These are phyloP conservation scores for Nemania sp. DNA, from an alignment of 2,329 filamentous ascomycete genomes.

Conservation along the genomic window DNA sequence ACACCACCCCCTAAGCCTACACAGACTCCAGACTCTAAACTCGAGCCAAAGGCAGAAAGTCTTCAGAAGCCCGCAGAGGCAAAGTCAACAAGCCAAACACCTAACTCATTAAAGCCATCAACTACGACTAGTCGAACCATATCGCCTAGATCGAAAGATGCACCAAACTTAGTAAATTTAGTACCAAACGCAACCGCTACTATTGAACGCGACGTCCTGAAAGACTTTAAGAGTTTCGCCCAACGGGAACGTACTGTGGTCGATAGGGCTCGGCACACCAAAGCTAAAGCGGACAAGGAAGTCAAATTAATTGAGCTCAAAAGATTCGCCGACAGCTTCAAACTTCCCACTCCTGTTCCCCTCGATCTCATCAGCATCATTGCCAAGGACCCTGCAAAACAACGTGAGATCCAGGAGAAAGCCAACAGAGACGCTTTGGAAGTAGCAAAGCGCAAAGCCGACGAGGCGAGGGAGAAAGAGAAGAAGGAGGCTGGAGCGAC, in stretches of 20 bases:
- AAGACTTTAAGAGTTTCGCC: constrained; percentile 68
- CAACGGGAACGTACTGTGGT: constrained; percentile 58
- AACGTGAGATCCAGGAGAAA: constrained; percentile 89
- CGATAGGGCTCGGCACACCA: constrained; percentile 61
- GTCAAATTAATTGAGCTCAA: constrained; percentile 92
- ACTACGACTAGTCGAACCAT: constrained; percentile 49
- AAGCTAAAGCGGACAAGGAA: constrained; percentile 77
- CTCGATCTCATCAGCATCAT: constrained; percentile 91
- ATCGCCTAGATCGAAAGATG: constrained; percentile 47
- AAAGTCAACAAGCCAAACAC: constrained; percentile 34
- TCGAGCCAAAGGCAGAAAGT: constrained; percentile 41
- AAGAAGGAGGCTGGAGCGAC: constrained; percentile 52
- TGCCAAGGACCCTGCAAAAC: constrained; percentile 94
- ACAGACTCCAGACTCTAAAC: constrained; percentile 43
- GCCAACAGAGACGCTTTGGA: constrained; percentile 76
- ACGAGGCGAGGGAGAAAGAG: constrained; percentile 58
- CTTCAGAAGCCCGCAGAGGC: constrained; percentile 35
- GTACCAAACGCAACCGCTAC: constrained; percentile 62
- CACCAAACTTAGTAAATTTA: constrained; percentile 43
- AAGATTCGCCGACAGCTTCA: constrained; percentile 93
- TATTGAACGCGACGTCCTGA: constrained; percentile 65
- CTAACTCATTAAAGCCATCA: constrained; percentile 40
- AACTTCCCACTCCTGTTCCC: constrained; percentile 89
- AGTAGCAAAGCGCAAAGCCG: constrained; percentile 52
- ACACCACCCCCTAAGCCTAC: constrained; percentile 21